A percentile compares a stretch with the other conserved stretches of the same genome.
phyloP scores from a whole-genome alignment of 768 basidiomycete species.

The Cubamyces sp. region DNA sequence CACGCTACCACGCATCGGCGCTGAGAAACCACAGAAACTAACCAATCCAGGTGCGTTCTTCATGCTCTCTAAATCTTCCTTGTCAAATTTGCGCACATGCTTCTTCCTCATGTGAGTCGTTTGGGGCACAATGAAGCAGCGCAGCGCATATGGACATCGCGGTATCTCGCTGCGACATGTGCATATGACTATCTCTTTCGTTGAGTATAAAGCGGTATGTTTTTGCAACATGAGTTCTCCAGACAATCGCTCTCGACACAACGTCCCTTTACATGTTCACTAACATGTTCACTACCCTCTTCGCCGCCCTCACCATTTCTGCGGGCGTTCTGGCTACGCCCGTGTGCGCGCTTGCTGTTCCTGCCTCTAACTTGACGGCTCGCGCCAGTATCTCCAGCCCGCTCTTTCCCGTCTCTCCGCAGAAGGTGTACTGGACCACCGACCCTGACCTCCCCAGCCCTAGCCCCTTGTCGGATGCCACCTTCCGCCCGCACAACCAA shows the following conservation, averaged over 20 bases:
- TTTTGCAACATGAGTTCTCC: background rate
- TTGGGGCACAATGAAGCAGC: background rate
- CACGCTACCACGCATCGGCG: background rate
- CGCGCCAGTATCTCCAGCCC: constrained; percentile 16
- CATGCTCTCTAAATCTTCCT: background rate
- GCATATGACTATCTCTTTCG: no score
- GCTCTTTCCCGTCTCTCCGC: constrained; percentile 31
- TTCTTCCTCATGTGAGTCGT: background rate
- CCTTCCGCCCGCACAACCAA: constrained; percentile 31
- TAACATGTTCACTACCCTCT: constrained; percentile 8
- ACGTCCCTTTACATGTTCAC: background rate
- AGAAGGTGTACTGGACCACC: constrained; percentile 34
- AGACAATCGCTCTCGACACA: background rate
- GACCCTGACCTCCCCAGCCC: constrained; percentile 20
- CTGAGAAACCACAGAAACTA: background rate
- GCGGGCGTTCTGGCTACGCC: constrained; percentile 11
- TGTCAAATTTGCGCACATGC: background rate
- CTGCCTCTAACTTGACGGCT: constrained; percentile 9
- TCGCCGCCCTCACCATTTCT: constrained; percentile 2
- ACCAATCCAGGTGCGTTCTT: background rate
- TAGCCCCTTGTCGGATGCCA: constrained; percentile 32
- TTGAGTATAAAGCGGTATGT: background rate
- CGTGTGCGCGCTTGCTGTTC: constrained; percentile 5
- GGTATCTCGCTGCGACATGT: no score
- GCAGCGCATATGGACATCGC: background rate